Conservation (phyloP, 108 stramenopile genomes). For the Skeletonema grethae region DNA sequence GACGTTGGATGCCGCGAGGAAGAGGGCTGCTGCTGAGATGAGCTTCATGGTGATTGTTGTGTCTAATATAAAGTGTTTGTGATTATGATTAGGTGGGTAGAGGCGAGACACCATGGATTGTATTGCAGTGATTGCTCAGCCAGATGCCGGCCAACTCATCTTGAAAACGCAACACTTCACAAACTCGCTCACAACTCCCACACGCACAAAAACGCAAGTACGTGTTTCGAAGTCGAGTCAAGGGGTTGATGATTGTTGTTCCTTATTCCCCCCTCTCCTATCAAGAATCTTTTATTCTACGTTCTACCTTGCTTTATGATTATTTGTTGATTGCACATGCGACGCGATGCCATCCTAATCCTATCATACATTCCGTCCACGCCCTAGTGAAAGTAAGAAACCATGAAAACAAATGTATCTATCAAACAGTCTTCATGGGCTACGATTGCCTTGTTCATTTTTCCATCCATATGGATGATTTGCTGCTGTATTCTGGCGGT, state of each 20-base stretch:
- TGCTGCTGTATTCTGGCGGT: not conserved
- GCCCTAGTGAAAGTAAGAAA: no score
- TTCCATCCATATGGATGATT: not conserved
- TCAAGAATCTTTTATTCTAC: no score
- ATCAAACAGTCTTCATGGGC: no score
- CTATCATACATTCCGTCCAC: no score
- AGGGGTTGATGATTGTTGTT: no score
- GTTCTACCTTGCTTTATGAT: no score
- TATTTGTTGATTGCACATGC: not conserved
- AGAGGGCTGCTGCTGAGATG: slow-evolving; percentile 28
- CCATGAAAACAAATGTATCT: no score
- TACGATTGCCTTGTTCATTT: no score
- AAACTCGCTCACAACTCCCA: slow-evolving; percentile 6
- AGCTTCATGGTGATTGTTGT: slow-evolving; percentile 33
- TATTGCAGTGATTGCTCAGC: no score
- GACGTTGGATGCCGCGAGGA: slow-evolving; percentile 16
- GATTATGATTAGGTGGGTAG: not conserved
- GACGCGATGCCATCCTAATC: no score
- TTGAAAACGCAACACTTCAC: not conserved
- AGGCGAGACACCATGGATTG: no score
- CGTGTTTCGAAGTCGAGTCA: not conserved
- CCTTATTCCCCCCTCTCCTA: not conserved
- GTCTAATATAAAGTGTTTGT: not conserved
- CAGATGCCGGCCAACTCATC: not conserved
- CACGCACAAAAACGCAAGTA: slow-evolving; percentile 4